Evolutionary conservation across 176 grass and related monocot genomes (phyloP).

Genomic region (Chloris gayana): DNA sequence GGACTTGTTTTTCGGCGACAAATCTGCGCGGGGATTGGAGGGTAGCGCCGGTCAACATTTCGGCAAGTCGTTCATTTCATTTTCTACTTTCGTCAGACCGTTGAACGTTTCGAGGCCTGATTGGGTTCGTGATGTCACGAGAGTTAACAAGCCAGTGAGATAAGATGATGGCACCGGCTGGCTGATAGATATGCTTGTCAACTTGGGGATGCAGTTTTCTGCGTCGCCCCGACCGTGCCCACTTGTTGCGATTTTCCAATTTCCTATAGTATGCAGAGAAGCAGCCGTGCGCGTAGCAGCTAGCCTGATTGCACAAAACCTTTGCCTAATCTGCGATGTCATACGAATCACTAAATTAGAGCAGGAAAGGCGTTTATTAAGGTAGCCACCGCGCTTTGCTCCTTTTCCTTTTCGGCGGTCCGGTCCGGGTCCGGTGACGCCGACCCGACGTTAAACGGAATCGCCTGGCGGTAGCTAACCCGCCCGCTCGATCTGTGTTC

Average conservation of each 20-base stretch:
- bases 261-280: background rate
- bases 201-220: background rate
- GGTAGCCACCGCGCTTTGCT: no score
- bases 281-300: background rate
- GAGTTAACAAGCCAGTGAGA: background rate
- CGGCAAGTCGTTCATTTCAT: background rate
- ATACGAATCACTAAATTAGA: background rate
- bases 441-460: background rate
- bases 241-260: background rate
- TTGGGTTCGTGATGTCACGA: background rate
- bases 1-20: no score
- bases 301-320: background rate
- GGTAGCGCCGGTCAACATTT: background rate
- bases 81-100: background rate
- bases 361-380: no score
- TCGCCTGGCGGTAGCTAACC: background rate
- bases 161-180: background rate
- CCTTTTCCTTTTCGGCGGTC: background rate
- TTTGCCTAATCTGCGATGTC: no score
- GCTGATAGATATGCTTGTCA: background rate
- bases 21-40: background rate
- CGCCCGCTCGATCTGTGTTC: background rate
- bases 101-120: conserved; percentile 6
- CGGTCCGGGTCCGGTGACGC: background rate
- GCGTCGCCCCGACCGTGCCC: background rate